Evolutionary conservation across 2,329 filamentous ascomycete genomes (phyloP).

Genomic region (Lojkania enalia): DNA sequence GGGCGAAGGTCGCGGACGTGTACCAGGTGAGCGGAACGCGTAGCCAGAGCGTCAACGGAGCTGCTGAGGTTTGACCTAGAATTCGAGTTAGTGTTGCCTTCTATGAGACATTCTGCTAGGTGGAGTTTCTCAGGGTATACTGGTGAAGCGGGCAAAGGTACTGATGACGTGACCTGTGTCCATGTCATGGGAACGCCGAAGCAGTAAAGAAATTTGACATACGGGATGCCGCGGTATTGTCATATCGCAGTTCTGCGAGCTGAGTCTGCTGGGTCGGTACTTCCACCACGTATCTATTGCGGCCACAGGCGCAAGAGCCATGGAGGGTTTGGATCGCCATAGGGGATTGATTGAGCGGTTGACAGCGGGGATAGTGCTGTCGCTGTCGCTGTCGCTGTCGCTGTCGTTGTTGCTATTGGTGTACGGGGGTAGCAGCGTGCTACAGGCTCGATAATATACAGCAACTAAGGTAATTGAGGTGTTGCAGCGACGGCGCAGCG

Average conservation of each 20-base stretch:
- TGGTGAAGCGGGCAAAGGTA: too few relatives aligned
- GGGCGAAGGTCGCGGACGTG: constrained; percentile 72
- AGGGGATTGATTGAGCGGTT: background rate
- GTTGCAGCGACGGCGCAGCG: constrained; percentile 1
- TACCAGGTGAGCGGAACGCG: constrained; percentile 83
- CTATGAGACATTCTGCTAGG: too few relatives aligned
- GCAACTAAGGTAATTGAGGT: background rate
- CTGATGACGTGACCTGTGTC: too few relatives aligned
- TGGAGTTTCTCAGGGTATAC: too few relatives aligned
- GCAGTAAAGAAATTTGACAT: too few relatives aligned
- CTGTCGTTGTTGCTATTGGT: too few relatives aligned
- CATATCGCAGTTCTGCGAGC: constrained; percentile 66
- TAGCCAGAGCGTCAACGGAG: constrained; percentile 78
- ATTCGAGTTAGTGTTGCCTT: constrained; percentile 4
- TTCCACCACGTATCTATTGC: constrained; percentile 77
- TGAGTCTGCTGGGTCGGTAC: constrained; percentile 67
- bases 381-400: too few relatives aligned
- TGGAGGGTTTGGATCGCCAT: constrained; percentile 59
- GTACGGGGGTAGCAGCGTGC: too few relatives aligned
- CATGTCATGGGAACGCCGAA: too few relatives aligned
- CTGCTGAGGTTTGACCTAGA: constrained; percentile 65
- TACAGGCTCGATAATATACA: too few relatives aligned
- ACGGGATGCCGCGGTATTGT: constrained; percentile 72
- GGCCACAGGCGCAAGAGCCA: constrained; percentile 82
- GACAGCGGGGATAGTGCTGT: too few relatives aligned